Base-by-base conservation (phyloP, 352 stramenopile genomes). In the Phytophthora ramorum region DNA sequence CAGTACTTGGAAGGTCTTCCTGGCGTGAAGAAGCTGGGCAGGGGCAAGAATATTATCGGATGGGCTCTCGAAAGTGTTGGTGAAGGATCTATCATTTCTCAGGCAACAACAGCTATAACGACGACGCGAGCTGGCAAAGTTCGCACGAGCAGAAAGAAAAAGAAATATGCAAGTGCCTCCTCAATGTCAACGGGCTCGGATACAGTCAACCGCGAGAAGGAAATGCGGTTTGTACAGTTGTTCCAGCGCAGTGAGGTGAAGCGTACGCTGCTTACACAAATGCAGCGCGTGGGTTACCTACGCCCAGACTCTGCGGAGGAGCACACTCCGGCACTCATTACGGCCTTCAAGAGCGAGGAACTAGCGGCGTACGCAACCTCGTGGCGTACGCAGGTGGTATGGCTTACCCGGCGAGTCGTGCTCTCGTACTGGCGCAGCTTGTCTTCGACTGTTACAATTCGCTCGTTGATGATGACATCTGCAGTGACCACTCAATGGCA, bases 41-140 rank as follows among this genome's bases (percentile, higher is more conserved):
- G 26, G 34, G 43, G 40, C 38, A 71, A 69, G 32, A 60, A 47
- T 41, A 51, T 73, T 37, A 51, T n/a, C n/a, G 40, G 49, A 20
- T 77, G 64, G 69, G 59, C 63, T 12, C 49, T 77, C 6, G 58
- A 73, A 40, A 69, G 55, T 61, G 51, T 74, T 10, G 59, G 53
- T 10, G 37, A 41, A 41, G 32, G 24, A 34, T 41, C 41, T 16
- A 26, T 17, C 12, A 50, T 40, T 45, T 49, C 43, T 1, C 34
- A 48, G n/a, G 17, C 54, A 9, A 45, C 26, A 20, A 58, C 49
- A 14, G 12, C 30, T 35, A 66, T 35, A 13, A 65, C 34, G n/a
- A 63, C 50, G 10, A 60, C 22, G 24, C 50, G 41, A 50, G 17
- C 19, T 13, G 16, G 30, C 45, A 62, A 63, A 20, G 20, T 37